A percentile compares a stretch with the other conserved stretches of the same genome.
Conservation (phyloP, 345 rosid genomes). For the Nephelium lappaceum region DNA sequence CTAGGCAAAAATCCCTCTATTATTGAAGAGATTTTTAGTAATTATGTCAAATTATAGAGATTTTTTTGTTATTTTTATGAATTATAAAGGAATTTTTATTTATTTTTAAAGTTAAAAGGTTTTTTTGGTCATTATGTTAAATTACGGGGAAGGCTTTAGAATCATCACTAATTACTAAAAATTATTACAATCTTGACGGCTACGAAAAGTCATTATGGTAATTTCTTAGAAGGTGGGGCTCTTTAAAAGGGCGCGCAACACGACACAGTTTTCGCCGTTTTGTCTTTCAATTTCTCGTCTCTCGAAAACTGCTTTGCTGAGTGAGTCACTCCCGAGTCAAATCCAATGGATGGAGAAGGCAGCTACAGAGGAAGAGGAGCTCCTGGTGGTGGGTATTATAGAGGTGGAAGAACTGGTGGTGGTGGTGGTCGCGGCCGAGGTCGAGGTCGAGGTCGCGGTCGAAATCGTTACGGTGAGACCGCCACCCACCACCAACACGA, state of each 20-base stretch:
- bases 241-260: neutral
- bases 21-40: too few relatives aligned
- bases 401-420: conserved; percentile 17
- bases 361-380: conserved; percentile 26
- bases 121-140: too few relatives aligned
- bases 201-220: neutral
- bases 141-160: too few relatives aligned
- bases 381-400: conserved; percentile 8
- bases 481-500: neutral
- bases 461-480: neutral
- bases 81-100: too few relatives aligned
- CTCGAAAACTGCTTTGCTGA: neutral
- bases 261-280: neutral
- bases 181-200: neutral
- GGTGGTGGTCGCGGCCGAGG: conserved; percentile 19
- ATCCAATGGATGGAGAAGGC: conserved; percentile 57
- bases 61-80: too few relatives aligned
- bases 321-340: conserved; percentile 23
- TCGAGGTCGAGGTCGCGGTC: neutral
- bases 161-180: too few relatives aligned
- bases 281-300: neutral
- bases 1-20: too few relatives aligned
- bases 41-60: too few relatives aligned
- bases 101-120: too few relatives aligned
- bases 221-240: neutral